Evolutionary conservation across 164 flowering plant species (phyloP).

Genomic region (Macadamia integrifolia): DNA sequence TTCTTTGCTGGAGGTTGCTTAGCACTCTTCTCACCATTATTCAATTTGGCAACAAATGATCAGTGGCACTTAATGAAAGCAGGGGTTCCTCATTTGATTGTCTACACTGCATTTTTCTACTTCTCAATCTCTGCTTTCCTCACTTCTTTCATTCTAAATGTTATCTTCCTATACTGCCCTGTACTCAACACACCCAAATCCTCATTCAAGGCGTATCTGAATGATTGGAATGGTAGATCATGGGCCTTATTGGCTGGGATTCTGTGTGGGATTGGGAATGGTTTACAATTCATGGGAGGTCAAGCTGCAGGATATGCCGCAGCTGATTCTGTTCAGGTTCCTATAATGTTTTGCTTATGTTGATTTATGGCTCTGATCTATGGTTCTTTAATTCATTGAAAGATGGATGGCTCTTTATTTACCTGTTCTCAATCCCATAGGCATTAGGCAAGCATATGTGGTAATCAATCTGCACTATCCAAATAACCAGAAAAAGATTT

Average conservation of each 20-base stretch:
- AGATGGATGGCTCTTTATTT: too few relatives aligned
- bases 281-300: conserved; percentile 64
- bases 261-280: conserved; percentile 58
- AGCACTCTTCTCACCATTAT: conserved; percentile 57
- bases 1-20: conserved; percentile 58
- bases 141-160: conserved; percentile 40
- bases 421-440: too few relatives aligned
- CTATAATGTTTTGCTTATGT: neutral
- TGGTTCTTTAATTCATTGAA: too few relatives aligned
- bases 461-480: too few relatives aligned
- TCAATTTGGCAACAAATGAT: conserved; percentile 58
- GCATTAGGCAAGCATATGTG: too few relatives aligned
- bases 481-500: too few relatives aligned
- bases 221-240: conserved; percentile 56
- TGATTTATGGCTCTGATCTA: too few relatives aligned
- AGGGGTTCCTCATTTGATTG: conserved; percentile 48
- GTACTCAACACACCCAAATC: conserved; percentile 40
- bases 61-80: conserved; percentile 43
- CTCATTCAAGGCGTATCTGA: conserved; percentile 42
- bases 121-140: conserved; percentile 49
- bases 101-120: conserved; percentile 63
- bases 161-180: conserved; percentile 49
- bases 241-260: conserved; percentile 59
- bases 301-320: conserved; percentile 73
- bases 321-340: conserved; percentile 59